Evolutionary conservation across 345 rosid species (phyloP).

Genomic region (Euclidium syriacum): DNA sequence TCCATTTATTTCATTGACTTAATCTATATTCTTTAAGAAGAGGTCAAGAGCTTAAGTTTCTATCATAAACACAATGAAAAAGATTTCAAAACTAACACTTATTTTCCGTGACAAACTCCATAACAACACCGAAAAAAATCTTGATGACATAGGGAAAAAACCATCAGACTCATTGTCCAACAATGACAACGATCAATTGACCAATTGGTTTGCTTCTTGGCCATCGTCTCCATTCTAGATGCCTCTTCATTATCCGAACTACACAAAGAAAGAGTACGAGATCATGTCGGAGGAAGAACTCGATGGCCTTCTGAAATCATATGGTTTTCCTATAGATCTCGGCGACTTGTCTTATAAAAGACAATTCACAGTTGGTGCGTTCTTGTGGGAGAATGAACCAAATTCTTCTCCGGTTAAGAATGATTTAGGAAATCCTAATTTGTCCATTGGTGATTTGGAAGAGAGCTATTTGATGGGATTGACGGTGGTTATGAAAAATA

Average conservation of each 20-base stretch:
- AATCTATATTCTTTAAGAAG: background rate
- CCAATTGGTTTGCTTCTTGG: background rate
- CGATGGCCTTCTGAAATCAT: constrained; percentile 46
- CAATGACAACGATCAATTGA: background rate
- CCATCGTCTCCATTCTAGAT: constrained; percentile 38
- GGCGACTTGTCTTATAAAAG: constrained; percentile 40
- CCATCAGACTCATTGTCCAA: background rate
- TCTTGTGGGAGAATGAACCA: constrained; percentile 37
- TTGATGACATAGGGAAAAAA: background rate
- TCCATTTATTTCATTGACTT: background rate
- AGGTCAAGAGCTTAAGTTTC: background rate
- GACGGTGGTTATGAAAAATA: background rate
- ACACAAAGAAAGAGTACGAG: constrained; percentile 44
- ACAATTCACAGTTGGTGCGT: constrained; percentile 52
- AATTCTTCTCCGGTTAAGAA: background rate
- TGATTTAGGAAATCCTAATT: background rate
- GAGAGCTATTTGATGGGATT: background rate
- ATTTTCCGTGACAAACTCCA: constrained; percentile 3
- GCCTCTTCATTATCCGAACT: constrained; percentile 65
- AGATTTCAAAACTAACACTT: constrained; percentile 9
- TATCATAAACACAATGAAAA: background rate
- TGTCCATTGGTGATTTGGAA: background rate
- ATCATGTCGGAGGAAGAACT: constrained; percentile 57
- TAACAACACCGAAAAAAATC: background rate
- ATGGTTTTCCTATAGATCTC: constrained; percentile 34